phyloP scores from a whole-genome alignment of 495 filamentous ascomycete genomes.

The Talaromyces thailandensis region DNA sequence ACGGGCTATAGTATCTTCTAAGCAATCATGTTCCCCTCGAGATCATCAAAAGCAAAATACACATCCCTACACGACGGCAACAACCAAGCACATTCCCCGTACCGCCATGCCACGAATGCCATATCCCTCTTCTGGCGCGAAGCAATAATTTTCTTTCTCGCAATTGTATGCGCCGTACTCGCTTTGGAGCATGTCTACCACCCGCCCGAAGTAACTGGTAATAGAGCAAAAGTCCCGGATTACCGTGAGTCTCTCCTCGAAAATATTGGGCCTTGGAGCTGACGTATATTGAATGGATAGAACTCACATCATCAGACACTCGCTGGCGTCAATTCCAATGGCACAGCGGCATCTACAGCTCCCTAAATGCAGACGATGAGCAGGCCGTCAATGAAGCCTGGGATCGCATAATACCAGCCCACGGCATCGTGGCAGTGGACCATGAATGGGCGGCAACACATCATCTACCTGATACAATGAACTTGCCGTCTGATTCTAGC shows the following conservation, averaged over 20 bases:
- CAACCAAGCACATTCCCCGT: background rate
- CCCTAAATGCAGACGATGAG: slow-evolving; percentile 3
- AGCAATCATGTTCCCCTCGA: background rate
- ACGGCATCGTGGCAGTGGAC: slow-evolving; percentile 15
- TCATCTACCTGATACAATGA: slow-evolving; percentile 7
- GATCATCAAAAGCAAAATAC: background rate
- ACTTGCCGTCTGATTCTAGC: slow-evolving; percentile 8
- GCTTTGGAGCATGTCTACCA: background rate
- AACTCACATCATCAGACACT: background rate
- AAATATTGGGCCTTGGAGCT: too few relatives aligned
- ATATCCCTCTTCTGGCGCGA: background rate
- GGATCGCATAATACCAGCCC: slow-evolving; percentile 12
- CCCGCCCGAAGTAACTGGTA: background rate
- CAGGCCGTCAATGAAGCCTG: slow-evolving; percentile 9
- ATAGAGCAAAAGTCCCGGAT: background rate
- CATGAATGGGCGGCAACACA: slow-evolving; percentile 8
- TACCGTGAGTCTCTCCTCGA: background rate
- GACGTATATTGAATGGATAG: background rate
- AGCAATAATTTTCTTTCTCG: background rate
- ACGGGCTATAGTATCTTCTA: too few relatives aligned
- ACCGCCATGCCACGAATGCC: background rate
- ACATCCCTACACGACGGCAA: background rate
- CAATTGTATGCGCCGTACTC: background rate
- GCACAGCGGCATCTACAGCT: slow-evolving; percentile 7
- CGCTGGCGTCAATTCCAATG: slow-evolving; percentile 7